Evolutionary conservation across 176 grass and related monocot genomes (phyloP).

Genomic region (Avena eriantha): DNA sequence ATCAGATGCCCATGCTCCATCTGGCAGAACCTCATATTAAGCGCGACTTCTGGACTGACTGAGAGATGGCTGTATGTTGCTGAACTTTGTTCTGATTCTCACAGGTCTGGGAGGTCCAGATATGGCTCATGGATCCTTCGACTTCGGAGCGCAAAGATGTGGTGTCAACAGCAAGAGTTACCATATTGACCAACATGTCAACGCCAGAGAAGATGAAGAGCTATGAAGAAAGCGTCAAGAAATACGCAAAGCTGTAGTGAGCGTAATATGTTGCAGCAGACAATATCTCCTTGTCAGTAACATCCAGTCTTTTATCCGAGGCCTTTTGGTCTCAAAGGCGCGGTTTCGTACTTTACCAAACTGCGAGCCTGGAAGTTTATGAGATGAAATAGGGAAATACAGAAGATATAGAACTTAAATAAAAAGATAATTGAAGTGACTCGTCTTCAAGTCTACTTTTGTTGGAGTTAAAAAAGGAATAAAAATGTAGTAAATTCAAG

Average conservation of each 20-base stretch:
- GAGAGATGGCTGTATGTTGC: neutral
- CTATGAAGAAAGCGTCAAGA: slow-evolving; percentile 57
- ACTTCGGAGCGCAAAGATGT: slow-evolving; percentile 56
- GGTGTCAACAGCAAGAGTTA: slow-evolving; percentile 68
- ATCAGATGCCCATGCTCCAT: neutral
- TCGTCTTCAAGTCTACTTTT: no score
- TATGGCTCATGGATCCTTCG: slow-evolving; percentile 57
- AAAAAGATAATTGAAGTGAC: no score
- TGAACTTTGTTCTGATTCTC: neutral
- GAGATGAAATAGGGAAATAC: no score
- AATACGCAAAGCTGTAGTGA: slow-evolving; percentile 68
- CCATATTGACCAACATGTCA: slow-evolving; percentile 54
- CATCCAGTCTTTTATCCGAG: neutral
- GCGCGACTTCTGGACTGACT: neutral
- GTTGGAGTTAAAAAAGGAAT: no score
- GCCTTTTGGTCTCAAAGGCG: neutral
- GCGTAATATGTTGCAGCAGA: neutral
- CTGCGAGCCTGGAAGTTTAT: no score
- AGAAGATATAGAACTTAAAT: no score
- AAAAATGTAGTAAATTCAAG: no score
- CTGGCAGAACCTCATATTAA: neutral
- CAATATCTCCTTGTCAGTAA: neutral
- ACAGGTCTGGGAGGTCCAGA: slow-evolving; percentile 85
- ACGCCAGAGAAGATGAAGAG: slow-evolving; percentile 43
- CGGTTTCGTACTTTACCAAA: neutral